Base-by-base conservation (phyloP, 2,329 filamentous ascomycete genomes). In the Aaosphaeria arxii region DNA sequence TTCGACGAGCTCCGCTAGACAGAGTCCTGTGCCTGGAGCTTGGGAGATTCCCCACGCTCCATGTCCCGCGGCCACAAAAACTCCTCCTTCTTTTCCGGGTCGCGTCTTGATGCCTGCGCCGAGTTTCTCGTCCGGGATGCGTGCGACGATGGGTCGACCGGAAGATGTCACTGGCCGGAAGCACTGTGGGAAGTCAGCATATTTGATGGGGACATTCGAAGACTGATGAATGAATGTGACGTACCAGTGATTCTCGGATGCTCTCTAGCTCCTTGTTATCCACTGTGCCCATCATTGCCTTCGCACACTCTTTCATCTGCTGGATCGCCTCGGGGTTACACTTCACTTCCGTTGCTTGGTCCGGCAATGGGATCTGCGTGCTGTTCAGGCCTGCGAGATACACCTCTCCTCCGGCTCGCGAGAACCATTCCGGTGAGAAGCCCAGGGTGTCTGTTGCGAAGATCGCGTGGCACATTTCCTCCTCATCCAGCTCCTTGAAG, bases 381-480 rank as follows among this genome's bases (percentile, higher is more conserved):
- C 78, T 81, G 62, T 92, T 91, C 35, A 91, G 64, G 0, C 88
- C 88, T 0, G 85, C 86, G 32, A 92, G 71, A 66, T 89, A 92
- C 17, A 92, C 80, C 47, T 89, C 80, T 1, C 83, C 85, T 6
- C 82, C 82, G 4, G 79, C 60, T 7, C 88, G 76, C 1, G 83
- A 83, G 66, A 89, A 90, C 7, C 88, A 74, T 66, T 91, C 88
- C 0, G 87, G 86, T 3, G 82, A 83, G 67, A 86, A 89, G 0
- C 76, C 77, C 3, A 70, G 59, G 1, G 72, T 72, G 48, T 82
- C 77, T 4, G 79, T 81, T 3, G 83, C 83, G 61, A 89, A 91
- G 3, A 92, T 70, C 1, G 87, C 84, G 64, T 90, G 84, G 62
- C 83, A 87, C 2, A 74, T 72, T 31, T 71, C 57, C 1, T 58